A percentile compares a stretch with the other conserved stretches of the same genome.
phyloP scores from a whole-genome alignment of 495 filamentous ascomycete genomes.

The Daldinia decipiens region DNA sequence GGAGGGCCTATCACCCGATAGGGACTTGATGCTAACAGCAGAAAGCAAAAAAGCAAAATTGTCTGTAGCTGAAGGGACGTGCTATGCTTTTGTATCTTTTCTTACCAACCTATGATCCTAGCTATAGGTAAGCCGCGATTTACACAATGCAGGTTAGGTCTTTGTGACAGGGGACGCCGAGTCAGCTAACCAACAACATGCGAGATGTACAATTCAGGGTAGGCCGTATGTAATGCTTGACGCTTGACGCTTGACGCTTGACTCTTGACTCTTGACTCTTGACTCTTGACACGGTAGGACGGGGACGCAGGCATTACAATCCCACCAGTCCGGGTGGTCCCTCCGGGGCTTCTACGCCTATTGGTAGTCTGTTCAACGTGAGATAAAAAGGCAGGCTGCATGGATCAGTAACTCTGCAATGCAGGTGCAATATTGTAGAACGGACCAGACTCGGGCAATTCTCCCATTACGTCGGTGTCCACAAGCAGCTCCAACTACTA shows the following conservation, averaged over 20 bases:
- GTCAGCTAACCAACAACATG: conserved; percentile 34
- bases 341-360: conserved; percentile 25
- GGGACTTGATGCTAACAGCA: conserved; percentile 23
- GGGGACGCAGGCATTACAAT: conserved; percentile 23
- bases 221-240: background rate
- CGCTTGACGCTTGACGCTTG: background rate
- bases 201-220: conserved; percentile 21
- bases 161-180: conserved; percentile 33
- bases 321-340: conserved; percentile 35
- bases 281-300: background rate
- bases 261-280: background rate
- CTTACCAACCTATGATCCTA: conserved; percentile 6
- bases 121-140: conserved; percentile 12
- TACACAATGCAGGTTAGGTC: conserved; percentile 1
- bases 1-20: conserved; percentile 32
- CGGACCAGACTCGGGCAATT: conserved; percentile 7
- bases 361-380: conserved; percentile 37
- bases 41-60: conserved; percentile 14
- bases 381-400: conserved; percentile 34
- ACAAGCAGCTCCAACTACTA: conserved; percentile 28
- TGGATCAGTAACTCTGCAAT: conserved; percentile 30
- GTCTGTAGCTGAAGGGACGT: conserved; percentile 31
- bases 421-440: conserved; percentile 18
- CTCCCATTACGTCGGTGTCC: conserved; percentile 35
- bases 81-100: conserved; percentile 36